Percentiles rank a stretch among this genome's conserved stretches.
phyloP scores from a whole-genome alignment of 2,329 filamentous ascomycete genomes.

The Trichoderma hamatum region DNA sequence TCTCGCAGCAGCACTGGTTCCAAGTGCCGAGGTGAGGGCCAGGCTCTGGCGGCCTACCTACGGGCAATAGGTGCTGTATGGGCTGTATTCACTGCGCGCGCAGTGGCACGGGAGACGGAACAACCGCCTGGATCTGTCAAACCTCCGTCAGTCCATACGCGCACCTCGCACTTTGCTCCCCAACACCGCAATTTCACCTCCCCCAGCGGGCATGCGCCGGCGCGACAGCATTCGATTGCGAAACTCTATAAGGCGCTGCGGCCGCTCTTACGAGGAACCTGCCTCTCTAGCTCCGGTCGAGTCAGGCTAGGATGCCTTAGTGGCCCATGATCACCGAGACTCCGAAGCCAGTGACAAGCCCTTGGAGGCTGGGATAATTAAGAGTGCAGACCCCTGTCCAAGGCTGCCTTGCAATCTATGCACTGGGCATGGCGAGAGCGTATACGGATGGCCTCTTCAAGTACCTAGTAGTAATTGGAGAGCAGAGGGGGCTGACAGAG shows the following conservation, averaged over 20 bases:
- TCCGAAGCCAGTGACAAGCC: too few species aligned
- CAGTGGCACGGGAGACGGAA: background rate
- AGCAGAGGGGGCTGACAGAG: background rate
- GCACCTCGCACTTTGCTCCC: background rate
- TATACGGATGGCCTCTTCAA: background rate
- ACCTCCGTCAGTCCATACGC: too few species aligned
- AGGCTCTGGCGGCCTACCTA: background rate
- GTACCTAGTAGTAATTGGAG: background rate
- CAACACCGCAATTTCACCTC: background rate
- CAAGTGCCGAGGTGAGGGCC: background rate
- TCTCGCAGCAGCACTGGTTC: background rate
- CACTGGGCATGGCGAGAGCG: background rate
- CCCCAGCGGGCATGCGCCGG: background rate
- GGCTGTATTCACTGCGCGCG: background rate
- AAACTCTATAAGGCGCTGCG: conserved; percentile 15
- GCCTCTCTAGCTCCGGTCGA: conserved; percentile 5
- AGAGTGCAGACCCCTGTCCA: background rate
- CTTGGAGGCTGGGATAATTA: background rate
- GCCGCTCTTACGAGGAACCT: conserved; percentile 8
- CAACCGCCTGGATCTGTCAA: background rate
- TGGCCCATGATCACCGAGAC: conserved; percentile 8
- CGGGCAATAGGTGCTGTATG: background rate
- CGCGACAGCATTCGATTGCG: background rate
- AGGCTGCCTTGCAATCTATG: background rate
- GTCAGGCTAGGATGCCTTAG: conserved; percentile 6